Conservation (phyloP, 1,284 basidiomycete species). For the Leccinum pachyderme region DNA sequence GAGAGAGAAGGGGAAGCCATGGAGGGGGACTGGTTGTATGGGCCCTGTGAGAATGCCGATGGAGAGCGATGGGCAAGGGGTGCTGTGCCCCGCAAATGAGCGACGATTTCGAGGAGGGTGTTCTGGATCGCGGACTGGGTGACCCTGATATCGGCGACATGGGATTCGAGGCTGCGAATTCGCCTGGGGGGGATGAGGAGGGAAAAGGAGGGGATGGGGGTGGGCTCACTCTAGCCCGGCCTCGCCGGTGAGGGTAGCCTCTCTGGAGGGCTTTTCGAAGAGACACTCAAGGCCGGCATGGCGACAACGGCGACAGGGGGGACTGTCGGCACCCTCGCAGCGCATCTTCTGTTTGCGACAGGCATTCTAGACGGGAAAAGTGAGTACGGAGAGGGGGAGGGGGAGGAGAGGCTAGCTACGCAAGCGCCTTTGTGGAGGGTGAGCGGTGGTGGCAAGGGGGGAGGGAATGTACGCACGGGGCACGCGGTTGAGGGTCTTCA, state of each 20-base stretch:
- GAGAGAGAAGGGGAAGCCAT: slow-evolving; percentile 60
- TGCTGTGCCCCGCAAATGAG: slow-evolving; percentile 56
- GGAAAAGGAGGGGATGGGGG: slow-evolving; percentile 6
- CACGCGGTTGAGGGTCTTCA: slow-evolving; percentile 77
- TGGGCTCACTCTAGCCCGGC: slow-evolving; percentile 80
- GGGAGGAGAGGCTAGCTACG: slow-evolving; percentile 20
- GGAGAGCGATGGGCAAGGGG: slow-evolving; percentile 56
- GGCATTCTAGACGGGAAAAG: slow-evolving; percentile 55
- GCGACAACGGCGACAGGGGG: slow-evolving; percentile 86
- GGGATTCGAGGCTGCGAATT: slow-evolving; percentile 79
- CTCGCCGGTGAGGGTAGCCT: slow-evolving; percentile 80
- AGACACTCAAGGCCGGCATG: slow-evolving; percentile 84
- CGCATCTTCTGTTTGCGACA: slow-evolving; percentile 87
- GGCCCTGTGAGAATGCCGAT: slow-evolving; percentile 50
- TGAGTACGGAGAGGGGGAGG: slow-evolving; percentile 5
- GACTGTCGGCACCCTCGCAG: slow-evolving; percentile 87
- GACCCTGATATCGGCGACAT: slow-evolving; percentile 75
- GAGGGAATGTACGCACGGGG: slow-evolving; percentile 56
- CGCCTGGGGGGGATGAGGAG: slow-evolving; percentile 51
- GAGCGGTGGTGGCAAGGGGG: slow-evolving; percentile 16
- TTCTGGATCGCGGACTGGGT: slow-evolving; percentile 71
- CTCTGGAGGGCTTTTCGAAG: slow-evolving; percentile 86
- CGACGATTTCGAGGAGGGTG: slow-evolving; percentile 74
- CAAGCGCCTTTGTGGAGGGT: slow-evolving; percentile 3
- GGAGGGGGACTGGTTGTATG: slow-evolving; percentile 60